Conservation (phyloP, 768 basidiomycete genomes). For the Ramaria sp. region DNA sequence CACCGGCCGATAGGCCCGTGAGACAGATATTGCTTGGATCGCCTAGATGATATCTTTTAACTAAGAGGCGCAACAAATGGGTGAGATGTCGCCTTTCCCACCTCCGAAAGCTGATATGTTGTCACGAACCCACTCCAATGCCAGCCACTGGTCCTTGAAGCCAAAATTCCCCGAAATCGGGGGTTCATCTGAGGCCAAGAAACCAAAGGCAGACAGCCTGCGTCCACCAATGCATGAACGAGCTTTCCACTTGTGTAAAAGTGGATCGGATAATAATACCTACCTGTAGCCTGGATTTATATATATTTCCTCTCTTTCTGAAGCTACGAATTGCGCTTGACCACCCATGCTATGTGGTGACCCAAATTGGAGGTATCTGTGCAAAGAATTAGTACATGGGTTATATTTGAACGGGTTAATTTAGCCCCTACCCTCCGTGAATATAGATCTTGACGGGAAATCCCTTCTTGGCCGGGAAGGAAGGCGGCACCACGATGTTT, state of each 20-base stretch:
- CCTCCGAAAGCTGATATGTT: constrained; percentile 66
- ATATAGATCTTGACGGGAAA: constrained; percentile 68
- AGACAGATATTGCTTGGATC: constrained; percentile 50
- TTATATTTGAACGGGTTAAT: too few relatives aligned
- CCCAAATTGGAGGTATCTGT: constrained; percentile 68
- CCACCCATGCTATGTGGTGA: constrained; percentile 51
- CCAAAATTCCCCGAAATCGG: constrained; percentile 63
- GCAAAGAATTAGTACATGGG: too few relatives aligned
- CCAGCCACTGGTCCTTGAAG: constrained; percentile 79
- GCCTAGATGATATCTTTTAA: constrained; percentile 26
- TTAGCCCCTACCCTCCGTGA: constrained; percentile 67
- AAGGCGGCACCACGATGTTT: constrained; percentile 53
- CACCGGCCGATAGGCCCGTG: constrained; percentile 68
- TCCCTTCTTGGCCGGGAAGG: constrained; percentile 27
- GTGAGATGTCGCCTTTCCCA: constrained; percentile 16
- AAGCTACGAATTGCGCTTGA: constrained; percentile 59
- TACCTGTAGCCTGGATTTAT: constrained; percentile 61
- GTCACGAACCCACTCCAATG: constrained; percentile 56
- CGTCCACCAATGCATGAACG: neutral
- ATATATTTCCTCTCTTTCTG: constrained; percentile 56
- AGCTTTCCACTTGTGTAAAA: neutral
- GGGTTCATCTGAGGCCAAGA: constrained; percentile 56
- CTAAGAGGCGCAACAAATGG: neutral
- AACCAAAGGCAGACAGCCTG: constrained; percentile 64
- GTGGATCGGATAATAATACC: neutral